phyloP scores from a whole-genome alignment of 2,329 filamentous ascomycete genomes.

The Fusarium sp. region DNA sequence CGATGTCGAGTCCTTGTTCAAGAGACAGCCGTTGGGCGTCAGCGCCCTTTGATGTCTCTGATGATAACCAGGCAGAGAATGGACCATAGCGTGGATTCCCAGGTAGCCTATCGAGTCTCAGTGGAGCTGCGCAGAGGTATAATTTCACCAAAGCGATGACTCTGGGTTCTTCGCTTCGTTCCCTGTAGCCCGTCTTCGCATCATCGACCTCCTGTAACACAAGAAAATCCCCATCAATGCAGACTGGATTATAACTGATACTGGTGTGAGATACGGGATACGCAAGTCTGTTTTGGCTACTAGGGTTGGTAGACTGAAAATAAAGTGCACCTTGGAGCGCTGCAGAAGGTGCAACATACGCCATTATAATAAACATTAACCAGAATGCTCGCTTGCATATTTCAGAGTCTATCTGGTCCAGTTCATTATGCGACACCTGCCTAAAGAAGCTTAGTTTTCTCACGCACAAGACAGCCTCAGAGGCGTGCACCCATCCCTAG shows the following conservation, averaged over 20 bases:
- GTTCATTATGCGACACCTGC: neutral
- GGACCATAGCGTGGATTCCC: neutral
- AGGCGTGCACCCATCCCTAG: neutral
- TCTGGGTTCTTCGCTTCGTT: neutral
- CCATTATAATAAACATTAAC: neutral
- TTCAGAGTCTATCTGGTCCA: neutral
- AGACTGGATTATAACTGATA: neutral
- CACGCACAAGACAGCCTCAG: neutral
- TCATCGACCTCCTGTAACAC: neutral
- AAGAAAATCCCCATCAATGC: neutral
- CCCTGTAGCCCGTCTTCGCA: rapidly evolving
- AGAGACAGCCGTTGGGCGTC: neutral
- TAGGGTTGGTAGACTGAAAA: rapidly evolving
- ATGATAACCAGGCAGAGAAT: neutral
- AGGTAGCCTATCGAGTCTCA: neutral
- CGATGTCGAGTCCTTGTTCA: neutral
- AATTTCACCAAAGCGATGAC: neutral
- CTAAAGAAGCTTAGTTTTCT: neutral
- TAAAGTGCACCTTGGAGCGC: rapidly evolving
- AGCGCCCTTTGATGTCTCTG: neutral
- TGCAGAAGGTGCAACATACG: neutral
- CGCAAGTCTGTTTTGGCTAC: neutral
- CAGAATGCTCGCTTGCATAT: neutral
- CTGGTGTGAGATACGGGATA: neutral
- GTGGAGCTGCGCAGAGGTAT: neutral